Percentiles rank a stretch among this genome's conserved stretches.
Evolutionary conservation across 2,329 filamentous ascomycete species (phyloP).

Genomic region (Fusarium sterilihyphosum): DNA sequence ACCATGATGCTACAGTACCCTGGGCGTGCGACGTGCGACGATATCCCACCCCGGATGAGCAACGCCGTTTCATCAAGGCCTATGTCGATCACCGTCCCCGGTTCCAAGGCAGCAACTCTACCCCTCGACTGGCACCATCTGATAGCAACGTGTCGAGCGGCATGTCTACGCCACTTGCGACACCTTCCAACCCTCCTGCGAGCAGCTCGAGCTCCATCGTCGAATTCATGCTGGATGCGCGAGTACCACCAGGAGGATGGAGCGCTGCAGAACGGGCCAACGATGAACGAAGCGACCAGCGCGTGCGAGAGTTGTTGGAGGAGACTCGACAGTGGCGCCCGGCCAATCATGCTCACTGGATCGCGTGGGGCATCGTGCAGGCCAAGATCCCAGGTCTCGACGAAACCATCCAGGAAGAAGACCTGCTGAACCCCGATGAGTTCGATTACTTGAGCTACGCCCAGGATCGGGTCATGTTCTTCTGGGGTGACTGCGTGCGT

Average conservation of each 20-base stretch:
- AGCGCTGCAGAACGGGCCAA: slow-evolving; percentile 64
- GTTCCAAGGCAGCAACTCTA: slow-evolving; percentile 61
- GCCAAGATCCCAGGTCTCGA: slow-evolving; percentile 84
- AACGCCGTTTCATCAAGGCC: slow-evolving; percentile 83
- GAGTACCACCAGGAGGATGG: slow-evolving; percentile 64
- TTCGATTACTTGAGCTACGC: slow-evolving; percentile 96
- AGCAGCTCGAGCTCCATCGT: slow-evolving; percentile 67
- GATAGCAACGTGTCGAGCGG: slow-evolving; percentile 50
- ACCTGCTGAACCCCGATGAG: slow-evolving; percentile 61
- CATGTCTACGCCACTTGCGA: slow-evolving; percentile 48
- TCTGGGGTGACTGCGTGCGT: slow-evolving; percentile 89
- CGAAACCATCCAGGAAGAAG: slow-evolving; percentile 49
- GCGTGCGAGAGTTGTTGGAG: slow-evolving; percentile 75
- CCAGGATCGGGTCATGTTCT: slow-evolving; percentile 89
- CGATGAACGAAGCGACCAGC: slow-evolving; percentile 72
- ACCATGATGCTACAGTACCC: slow-evolving; percentile 76
- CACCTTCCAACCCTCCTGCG: slow-evolving; percentile 44
- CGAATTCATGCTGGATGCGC: slow-evolving; percentile 86
- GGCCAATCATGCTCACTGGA: slow-evolving; percentile 90
- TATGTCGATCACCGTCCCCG: slow-evolving; percentile 86
- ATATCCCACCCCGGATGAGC: slow-evolving; percentile 85
- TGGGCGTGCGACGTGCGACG: slow-evolving; percentile 73
- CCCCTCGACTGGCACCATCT: slow-evolving; percentile 59
- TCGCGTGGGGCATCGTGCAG: slow-evolving; percentile 96
- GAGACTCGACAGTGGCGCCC: slow-evolving; percentile 88